Evolutionary conservation across 2,329 filamentous ascomycete genomes (phyloP).

Genomic region (Penicillium crustosum): DNA sequence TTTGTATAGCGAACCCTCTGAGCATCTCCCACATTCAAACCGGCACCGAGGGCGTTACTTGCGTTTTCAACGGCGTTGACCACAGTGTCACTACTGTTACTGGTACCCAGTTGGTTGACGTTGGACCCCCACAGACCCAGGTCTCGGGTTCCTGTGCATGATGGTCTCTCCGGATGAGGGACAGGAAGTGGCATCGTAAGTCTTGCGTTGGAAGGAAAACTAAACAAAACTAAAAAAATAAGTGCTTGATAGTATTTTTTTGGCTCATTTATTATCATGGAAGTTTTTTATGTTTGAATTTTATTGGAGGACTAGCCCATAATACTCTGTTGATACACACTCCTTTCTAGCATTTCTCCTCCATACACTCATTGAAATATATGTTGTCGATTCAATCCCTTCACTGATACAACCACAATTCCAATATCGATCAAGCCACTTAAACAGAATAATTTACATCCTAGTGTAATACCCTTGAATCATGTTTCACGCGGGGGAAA

Average conservation of each 20-base stretch:
- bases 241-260: not conserved
- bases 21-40: slow-evolving; percentile 18
- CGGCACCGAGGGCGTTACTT: not conserved
- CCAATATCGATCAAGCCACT: not conserved
- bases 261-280: accelerated
- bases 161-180: not conserved
- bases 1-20: slow-evolving; percentile 10
- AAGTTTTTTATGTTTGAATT: not conserved
- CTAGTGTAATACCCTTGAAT: not conserved
- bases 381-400: not conserved
- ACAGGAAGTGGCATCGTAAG: not conserved
- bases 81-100: slow-evolving; percentile 11
- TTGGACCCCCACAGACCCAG: slow-evolving; percentile 19
- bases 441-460: not conserved
- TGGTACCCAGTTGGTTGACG: slow-evolving; percentile 13
- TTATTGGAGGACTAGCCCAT: not conserved
- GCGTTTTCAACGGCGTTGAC: slow-evolving; percentile 15
- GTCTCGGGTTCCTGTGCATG: slow-evolving; percentile 3
- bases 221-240: not conserved
- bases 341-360: not conserved
- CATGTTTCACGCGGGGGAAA: not conserved
- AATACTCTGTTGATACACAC: not conserved
- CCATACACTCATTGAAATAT: not conserved
- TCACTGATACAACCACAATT: not conserved
- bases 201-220: not conserved